Evolutionary conservation across 495 filamentous ascomycete species (phyloP).

Genomic region (Annulohypoxylon maeteangense): DNA sequence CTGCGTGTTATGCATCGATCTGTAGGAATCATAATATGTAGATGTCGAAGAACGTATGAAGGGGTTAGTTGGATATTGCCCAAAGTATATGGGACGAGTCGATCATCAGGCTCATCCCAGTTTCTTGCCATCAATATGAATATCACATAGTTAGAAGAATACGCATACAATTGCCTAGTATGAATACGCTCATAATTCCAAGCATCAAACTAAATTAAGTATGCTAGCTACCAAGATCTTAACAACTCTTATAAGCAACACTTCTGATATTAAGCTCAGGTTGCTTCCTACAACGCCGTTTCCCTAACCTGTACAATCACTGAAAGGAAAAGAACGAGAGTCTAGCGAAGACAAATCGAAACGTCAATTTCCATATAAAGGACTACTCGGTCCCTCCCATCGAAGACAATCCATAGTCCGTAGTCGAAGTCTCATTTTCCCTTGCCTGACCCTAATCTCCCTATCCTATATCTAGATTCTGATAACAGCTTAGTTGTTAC

Average conservation of each 20-base stretch:
- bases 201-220: not conserved
- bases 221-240: constrained; percentile 1
- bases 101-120: not conserved
- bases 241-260: not conserved
- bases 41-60: not conserved
- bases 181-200: not conserved
- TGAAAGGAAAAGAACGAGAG: constrained; percentile 45
- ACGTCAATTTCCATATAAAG: not conserved
- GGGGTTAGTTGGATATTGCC: not conserved
- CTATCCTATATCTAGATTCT: not conserved
- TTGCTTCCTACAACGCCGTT: constrained; percentile 12
- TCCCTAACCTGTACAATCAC: constrained; percentile 47
- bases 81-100: not conserved
- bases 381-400: not conserved
- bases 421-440: constrained; percentile 3
- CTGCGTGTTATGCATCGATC: constrained; percentile 2
- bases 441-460: not conserved
- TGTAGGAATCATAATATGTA: not conserved
- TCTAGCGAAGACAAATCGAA: not conserved
- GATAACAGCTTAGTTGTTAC: constrained; percentile 72
- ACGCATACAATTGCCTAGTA: not conserved
- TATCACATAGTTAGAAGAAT: not conserved
- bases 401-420: not conserved
- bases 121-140: not conserved
- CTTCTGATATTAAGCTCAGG: constrained; percentile 1